Base-by-base conservation (phyloP, 805 yeast genomes). In the Monosporozyma siamensis region DNA sequence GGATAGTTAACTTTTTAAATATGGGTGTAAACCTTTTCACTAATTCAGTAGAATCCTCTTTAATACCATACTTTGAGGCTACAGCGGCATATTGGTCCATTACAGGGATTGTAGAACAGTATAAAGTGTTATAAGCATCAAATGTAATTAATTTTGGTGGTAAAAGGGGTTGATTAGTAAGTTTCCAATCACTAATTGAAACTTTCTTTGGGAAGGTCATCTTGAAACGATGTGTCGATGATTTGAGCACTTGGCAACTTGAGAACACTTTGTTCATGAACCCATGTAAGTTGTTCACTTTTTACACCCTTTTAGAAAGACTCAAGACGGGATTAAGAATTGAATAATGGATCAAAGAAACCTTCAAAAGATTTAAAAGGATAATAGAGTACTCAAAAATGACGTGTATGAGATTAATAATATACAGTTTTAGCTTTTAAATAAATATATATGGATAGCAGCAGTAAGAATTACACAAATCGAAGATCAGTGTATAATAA, bases 41-140 rank as follows among this genome's bases (percentile, higher is more conserved):
- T 18, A 68, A 39, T 4, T 45, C 47, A 4, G 46, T 43, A 3
- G 61, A 53, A n/a, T 59, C 53, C 2, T 54, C 53, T 1, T 49
- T 37, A 4, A 76, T 46, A 1, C 78, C 78, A 54, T 69, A 69
- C 36, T 66, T 66, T 6, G 53, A 40, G 0, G 77, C 77, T 4
- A 78, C 69, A 3, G 63, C 56, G 34, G 69, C 63, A 52, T 82
- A 82, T 47, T 74, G 80, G n/a, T 64, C 59, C 32, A 73, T 59
- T 0, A 81, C 72, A 0, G 83, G 75, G 23, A 61, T 61, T 15
- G 64, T 66, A 2, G 88, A 82, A 0, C 73, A 64, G 54, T 78
- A 80, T 7, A 82, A 56, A 0, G 89, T 82, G 34, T 76, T 78
- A 60, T 78, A 82, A 0, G 80, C 83, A 58, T 82, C 90, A 42